phyloP scores from a whole-genome alignment of 192 early-diverging fungal genomes.

The Gamsiella multidivaricata region DNA sequence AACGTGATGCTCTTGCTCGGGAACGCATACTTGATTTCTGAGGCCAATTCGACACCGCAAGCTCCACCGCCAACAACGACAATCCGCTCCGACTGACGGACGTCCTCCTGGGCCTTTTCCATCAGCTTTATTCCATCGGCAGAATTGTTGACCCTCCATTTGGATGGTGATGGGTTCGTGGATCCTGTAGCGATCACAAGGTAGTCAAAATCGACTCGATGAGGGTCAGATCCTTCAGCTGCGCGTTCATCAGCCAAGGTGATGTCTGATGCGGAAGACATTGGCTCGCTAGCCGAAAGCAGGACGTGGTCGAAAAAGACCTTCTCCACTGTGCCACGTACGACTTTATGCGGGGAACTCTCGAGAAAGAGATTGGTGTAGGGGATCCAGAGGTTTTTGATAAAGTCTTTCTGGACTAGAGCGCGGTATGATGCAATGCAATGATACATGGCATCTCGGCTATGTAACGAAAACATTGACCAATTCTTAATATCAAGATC shows the following conservation, averaged over 20 bases:
- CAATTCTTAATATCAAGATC: too few relatives aligned
- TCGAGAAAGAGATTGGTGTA: conserved; percentile 57
- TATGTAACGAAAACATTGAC: too few relatives aligned
- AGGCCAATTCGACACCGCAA: conserved; percentile 81
- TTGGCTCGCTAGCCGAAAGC: neutral
- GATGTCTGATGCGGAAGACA: conserved; percentile 2
- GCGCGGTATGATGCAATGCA: conserved; percentile 62
- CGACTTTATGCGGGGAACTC: conserved; percentile 15
- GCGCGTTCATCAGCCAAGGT: neutral
- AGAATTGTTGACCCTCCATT: conserved; percentile 51
- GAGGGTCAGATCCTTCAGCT: neutral
- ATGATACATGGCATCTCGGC: conserved; percentile 60
- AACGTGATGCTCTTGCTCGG: conserved; percentile 70
- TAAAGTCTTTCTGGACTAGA: conserved; percentile 60
- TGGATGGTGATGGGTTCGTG: conserved; percentile 60
- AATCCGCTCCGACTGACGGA: conserved; percentile 65
- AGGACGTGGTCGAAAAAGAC: conserved; percentile 34
- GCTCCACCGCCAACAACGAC: conserved; percentile 82
- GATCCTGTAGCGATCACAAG: conserved; percentile 65
- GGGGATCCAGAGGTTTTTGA: conserved; percentile 59
- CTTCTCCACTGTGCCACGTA: conserved; percentile 13
- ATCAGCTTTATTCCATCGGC: conserved; percentile 51
- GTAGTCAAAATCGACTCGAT: conserved; percentile 56
- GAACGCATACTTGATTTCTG: conserved; percentile 72
- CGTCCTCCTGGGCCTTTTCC: conserved; percentile 57